Evolutionary conservation across 2,329 filamentous ascomycete species (phyloP).

Genomic region (Xylariaceae sp.): DNA sequence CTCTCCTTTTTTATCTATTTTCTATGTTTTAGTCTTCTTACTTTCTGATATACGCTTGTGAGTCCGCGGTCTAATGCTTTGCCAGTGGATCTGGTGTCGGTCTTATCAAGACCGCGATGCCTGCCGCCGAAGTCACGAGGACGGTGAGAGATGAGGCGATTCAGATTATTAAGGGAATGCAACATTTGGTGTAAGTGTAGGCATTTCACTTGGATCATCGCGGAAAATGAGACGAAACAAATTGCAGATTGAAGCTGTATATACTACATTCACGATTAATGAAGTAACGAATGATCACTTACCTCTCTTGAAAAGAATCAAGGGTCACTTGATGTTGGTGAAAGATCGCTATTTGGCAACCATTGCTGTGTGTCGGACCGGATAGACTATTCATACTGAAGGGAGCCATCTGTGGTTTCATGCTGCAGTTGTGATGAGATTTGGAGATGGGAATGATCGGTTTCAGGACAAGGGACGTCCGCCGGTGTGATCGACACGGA

Average conservation of each 20-base stretch:
- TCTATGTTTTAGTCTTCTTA: too few species aligned
- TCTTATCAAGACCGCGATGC: slow-evolving; percentile 25
- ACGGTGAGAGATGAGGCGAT: slow-evolving; percentile 26
- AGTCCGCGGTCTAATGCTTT: neutral
- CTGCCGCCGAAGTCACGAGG: slow-evolving; percentile 29
- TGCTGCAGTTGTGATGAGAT: too few species aligned
- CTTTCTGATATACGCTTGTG: too few species aligned
- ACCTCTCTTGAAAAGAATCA: too few species aligned
- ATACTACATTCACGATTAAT: neutral
- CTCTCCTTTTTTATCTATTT: too few species aligned
- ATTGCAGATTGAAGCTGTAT: neutral
- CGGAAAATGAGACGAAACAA: neutral
- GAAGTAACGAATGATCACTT: too few species aligned
- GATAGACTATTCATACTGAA: too few species aligned
- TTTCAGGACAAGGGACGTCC: neutral
- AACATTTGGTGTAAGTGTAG: neutral
- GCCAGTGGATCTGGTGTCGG: slow-evolving; percentile 30
- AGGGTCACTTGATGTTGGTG: too few species aligned
- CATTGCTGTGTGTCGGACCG: too few species aligned
- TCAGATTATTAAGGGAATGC: slow-evolving; percentile 18
- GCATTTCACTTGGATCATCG: neutral
- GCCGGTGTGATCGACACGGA: slow-evolving; percentile 2
- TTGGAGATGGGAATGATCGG: neutral
- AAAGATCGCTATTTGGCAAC: too few species aligned
- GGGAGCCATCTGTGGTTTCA: too few species aligned